Evolutionary conservation across 2,329 filamentous ascomycete genomes (phyloP), one percentile per base, ranked within the genome.

Genomic region (Lomentospora prolificans): DNA sequence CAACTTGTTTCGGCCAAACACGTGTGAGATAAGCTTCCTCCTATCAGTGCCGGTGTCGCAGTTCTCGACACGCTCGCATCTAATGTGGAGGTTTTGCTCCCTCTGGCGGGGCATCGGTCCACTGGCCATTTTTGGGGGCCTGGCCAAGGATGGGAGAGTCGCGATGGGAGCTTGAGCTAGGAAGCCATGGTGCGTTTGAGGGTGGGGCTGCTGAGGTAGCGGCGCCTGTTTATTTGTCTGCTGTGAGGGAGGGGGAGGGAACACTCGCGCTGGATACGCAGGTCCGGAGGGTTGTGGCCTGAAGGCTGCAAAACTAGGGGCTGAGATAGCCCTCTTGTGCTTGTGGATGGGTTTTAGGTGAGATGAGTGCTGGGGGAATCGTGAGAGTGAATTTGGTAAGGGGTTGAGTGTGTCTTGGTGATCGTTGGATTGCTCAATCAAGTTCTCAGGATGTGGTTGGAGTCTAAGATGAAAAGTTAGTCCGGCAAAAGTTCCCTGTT

Each of bases 1-100:
- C 6, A 80, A 75, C 70, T 94, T 94, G 74, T 94, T 94, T 36
- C 89, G 81, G 22, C 89, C 89, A 62, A 92, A 92, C 56, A 91
- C 80, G 64, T 94, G 87, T 0, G 86, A 90, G 58, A 92, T 86
- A 4, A 86, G 83, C 69, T 92, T 92, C 51, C 89, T 81, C 24
- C 78, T 77, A 56, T 80, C 76, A 4, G 81, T 82, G 3, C 75
- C 76, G 0, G 81, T 85, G 50, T 79, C 75, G 64, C 83, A 86
- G 58, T 79, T 72, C 1, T 58, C 57, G 19, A 59, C 59, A 22
- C 58, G 57, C 55, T 59, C 57, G 53, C 58, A 55, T 50, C 55
- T 27, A 41, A 55, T 33, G 24, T 53, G 30, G 19, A 39, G 33
- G 33, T 53, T 36, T 10, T 24, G 36, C 8, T 51, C 50, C 50